A percentile compares a stretch with the other conserved stretches of the same genome.
Evolutionary conservation across 1,284 basidiomycete genomes (phyloP).

Genomic region (Irpex sp.): DNA sequence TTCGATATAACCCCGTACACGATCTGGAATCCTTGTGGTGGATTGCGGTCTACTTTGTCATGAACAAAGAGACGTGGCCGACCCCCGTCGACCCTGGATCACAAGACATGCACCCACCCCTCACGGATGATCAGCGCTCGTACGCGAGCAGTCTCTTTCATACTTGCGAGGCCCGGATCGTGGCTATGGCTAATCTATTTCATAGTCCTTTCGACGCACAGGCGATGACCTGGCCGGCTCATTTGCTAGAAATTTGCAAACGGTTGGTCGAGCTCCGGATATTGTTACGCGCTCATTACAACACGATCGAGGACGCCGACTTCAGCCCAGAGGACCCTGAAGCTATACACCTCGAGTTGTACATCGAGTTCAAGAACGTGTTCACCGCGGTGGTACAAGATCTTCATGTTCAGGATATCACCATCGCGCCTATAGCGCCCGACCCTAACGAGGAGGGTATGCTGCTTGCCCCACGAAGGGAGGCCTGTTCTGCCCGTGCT

Average conservation of each 20-base stretch:
- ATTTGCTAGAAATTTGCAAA: neutral
- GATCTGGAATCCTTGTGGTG: constrained; percentile 18
- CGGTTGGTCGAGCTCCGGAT: neutral
- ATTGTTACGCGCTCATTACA: neutral
- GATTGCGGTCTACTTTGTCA: neutral
- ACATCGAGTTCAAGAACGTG: neutral
- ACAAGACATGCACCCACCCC: neutral
- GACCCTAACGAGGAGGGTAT: too few relatives aligned
- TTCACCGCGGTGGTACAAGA: neutral
- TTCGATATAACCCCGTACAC: constrained; percentile 23
- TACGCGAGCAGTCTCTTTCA: neutral
- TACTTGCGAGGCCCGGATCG: neutral
- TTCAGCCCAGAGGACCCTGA: neutral
- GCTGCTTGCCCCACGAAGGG: too few relatives aligned
- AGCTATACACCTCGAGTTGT: neutral
- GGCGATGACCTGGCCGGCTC: neutral
- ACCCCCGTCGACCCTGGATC: neutral
- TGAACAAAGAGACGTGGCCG: constrained; percentile 5
- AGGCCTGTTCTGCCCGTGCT: too few relatives aligned
- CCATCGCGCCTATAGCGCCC: neutral
- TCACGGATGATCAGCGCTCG: neutral
- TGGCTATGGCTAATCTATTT: neutral
- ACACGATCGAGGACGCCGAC: neutral
- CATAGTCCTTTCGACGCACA: neutral
- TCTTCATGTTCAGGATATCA: neutral